Conservation (phyloP, 192 early-diverging fungal species). For the Phycomyces nitens region DNA sequence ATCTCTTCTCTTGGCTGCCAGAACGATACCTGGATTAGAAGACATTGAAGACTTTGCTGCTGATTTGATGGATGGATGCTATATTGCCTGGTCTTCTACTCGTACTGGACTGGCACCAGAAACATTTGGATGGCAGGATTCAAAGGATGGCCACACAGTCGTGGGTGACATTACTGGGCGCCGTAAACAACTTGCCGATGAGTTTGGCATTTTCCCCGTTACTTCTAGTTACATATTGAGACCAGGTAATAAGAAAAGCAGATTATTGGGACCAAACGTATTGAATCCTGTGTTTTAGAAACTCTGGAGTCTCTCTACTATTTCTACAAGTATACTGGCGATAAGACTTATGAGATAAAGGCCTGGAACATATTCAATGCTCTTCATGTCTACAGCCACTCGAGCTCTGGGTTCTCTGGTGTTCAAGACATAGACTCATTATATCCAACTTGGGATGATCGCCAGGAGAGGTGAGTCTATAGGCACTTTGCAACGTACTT, state of each 20-base stretch:
- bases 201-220: constrained; percentile 3
- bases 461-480: constrained; percentile 45
- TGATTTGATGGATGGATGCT: constrained; percentile 45
- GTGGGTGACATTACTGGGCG: constrained; percentile 12
- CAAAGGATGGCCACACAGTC: not conserved
- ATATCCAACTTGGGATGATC: constrained; percentile 35
- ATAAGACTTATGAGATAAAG: constrained; percentile 60
- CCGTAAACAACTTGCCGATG: constrained; percentile 11
- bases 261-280: not conserved
- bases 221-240: constrained; percentile 39
- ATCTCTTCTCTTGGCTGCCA: constrained; percentile 43
- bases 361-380: constrained; percentile 63
- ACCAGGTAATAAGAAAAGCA: constrained; percentile 41
- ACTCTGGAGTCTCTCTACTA: constrained; percentile 70
- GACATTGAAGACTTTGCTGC: constrained; percentile 34
- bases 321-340: constrained; percentile 69
- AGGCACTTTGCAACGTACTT: not conserved
- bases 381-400: constrained; percentile 45
- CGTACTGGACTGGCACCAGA: constrained; percentile 54
- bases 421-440: constrained; percentile 34
- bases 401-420: constrained; percentile 47
- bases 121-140: constrained; percentile 29
- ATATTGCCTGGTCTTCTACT: constrained; percentile 40
- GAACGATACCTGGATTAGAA: constrained; percentile 35
- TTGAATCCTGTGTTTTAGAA: constrained; percentile 40